These are phyloP conservation scores for Raffaelea arxii DNA, from an alignment of 2,329 filamentous ascomycete species.

Conservation along the genomic window DNA sequence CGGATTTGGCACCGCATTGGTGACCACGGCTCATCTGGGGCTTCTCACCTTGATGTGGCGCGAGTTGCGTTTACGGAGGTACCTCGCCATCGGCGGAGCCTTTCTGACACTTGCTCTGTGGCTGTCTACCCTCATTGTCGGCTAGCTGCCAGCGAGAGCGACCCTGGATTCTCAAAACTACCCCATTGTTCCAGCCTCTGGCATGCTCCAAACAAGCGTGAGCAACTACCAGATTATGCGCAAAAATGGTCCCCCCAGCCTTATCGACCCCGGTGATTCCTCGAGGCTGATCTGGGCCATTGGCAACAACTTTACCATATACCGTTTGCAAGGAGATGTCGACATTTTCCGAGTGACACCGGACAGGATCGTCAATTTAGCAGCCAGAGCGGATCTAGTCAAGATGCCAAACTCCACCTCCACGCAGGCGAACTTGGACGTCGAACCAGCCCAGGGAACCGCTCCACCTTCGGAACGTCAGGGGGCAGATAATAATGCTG, in stretches of 20 bases:
- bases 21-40: slow-evolving; percentile 1
- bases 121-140: slow-evolving; percentile 5
- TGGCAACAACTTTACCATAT: neutral
- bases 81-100: slow-evolving; percentile 3
- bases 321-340: neutral
- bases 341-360: neutral
- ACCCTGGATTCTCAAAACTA: neutral
- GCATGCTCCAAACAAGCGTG: slow-evolving; percentile 10
- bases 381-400: too few species aligned
- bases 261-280: neutral
- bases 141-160: slow-evolving; percentile 4
- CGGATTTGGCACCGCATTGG: neutral
- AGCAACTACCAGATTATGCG: slow-evolving; percentile 5
- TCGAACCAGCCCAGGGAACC: too few species aligned
- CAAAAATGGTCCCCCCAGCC: neutral
- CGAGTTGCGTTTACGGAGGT: slow-evolving; percentile 6
- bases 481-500: too few species aligned
- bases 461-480: too few species aligned
- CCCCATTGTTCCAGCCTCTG: slow-evolving; percentile 4
- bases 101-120: slow-evolving; percentile 4
- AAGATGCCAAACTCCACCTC: too few species aligned
- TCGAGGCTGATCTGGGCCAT: neutral
- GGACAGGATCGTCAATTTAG: neutral
- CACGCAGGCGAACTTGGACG: too few species aligned
- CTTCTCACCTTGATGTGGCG: slow-evolving; percentile 4